A percentile compares a stretch with the other conserved stretches of the same genome.
These are phyloP conservation scores for Fusarium keratoplasticum DNA, from an alignment of 2,329 filamentous ascomycete genomes.

Conservation along the genomic window DNA sequence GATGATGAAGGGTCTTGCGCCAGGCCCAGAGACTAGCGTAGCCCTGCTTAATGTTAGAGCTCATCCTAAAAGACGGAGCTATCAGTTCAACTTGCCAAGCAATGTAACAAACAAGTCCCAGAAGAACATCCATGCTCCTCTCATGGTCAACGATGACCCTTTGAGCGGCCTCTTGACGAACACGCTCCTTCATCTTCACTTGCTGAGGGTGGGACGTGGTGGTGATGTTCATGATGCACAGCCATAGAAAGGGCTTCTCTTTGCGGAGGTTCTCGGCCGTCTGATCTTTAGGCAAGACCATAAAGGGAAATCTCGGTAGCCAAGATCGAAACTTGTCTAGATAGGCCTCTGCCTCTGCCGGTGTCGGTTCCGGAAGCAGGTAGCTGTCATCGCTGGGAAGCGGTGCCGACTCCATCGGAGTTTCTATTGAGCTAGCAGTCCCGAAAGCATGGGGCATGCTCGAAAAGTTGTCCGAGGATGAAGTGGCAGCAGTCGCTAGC, in stretches of 20 bases:
- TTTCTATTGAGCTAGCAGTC: constrained; percentile 7
- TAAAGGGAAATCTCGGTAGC: constrained; percentile 58
- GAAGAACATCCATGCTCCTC: constrained; percentile 62
- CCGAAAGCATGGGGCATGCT: constrained; percentile 18
- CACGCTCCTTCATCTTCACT: constrained; percentile 51
- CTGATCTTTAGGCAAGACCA: constrained; percentile 53
- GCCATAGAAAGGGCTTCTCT: constrained; percentile 61
- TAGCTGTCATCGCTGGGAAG: constrained; percentile 34
- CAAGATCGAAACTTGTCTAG: constrained; percentile 56
- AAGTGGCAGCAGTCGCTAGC: constrained; percentile 51
- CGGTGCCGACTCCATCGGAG: constrained; percentile 8
- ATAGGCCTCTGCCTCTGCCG: constrained; percentile 53
- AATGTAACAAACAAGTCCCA: constrained; percentile 60
- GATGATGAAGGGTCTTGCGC: constrained; percentile 57
- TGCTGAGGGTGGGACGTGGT: constrained; percentile 57
- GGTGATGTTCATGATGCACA: constrained; percentile 61
- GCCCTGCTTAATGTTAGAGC: constrained; percentile 47
- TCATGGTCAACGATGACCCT: constrained; percentile 61
- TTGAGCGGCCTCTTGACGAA: constrained; percentile 59
- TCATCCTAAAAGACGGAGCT: no score
- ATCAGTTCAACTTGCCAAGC: constrained; percentile 54
- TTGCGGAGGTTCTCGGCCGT: constrained; percentile 53
- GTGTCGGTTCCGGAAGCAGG: constrained; percentile 46
- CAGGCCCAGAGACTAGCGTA: constrained; percentile 51
- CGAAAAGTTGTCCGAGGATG: constrained; percentile 35